Conservation (phyloP, 2,329 filamentous ascomycete genomes). For the Clarireedia monteithiana region DNA sequence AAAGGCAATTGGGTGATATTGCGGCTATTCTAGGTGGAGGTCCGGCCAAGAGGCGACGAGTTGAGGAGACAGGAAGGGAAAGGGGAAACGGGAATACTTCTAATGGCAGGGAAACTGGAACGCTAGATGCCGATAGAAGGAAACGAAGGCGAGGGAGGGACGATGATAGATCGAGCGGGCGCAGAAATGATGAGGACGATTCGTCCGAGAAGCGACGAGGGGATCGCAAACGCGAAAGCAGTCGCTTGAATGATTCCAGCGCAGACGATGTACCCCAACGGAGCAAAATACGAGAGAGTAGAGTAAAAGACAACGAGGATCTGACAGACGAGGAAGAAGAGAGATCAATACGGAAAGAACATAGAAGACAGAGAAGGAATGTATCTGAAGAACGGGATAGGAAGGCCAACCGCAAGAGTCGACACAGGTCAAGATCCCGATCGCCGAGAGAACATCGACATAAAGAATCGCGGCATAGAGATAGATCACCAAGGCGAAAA, state of each 20-base stretch:
- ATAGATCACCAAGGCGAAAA: constrained; percentile 23
- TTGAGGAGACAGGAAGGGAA: constrained; percentile 5
- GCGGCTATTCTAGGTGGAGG: constrained; percentile 46
- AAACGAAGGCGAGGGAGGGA: neutral
- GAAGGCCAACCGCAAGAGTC: constrained; percentile 15
- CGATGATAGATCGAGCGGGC: constrained; percentile 4
- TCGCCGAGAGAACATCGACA: constrained; percentile 17
- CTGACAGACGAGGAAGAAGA: constrained; percentile 6
- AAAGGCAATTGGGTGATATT: constrained; percentile 52
- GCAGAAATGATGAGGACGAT: neutral
- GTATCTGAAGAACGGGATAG: constrained; percentile 13
- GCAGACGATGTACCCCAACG: constrained; percentile 2
- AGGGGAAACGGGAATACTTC: neutral
- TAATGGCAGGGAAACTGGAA: neutral
- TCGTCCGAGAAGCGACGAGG: neutral
- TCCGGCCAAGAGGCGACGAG: constrained; percentile 20
- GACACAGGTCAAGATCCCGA: constrained; percentile 19
- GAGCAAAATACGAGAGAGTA: constrained; percentile 1
- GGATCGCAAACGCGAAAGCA: constrained; percentile 3
- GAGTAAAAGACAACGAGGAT: constrained; percentile 2
- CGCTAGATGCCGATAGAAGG: neutral
- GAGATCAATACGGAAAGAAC: constrained; percentile 12
- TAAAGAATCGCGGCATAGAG: constrained; percentile 28
- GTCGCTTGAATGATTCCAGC: neutral
- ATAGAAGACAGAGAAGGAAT: constrained; percentile 29